These are phyloP conservation scores for Colletotrichum trifolii DNA, from an alignment of 2,329 filamentous ascomycete species.

Conservation along the genomic window DNA sequence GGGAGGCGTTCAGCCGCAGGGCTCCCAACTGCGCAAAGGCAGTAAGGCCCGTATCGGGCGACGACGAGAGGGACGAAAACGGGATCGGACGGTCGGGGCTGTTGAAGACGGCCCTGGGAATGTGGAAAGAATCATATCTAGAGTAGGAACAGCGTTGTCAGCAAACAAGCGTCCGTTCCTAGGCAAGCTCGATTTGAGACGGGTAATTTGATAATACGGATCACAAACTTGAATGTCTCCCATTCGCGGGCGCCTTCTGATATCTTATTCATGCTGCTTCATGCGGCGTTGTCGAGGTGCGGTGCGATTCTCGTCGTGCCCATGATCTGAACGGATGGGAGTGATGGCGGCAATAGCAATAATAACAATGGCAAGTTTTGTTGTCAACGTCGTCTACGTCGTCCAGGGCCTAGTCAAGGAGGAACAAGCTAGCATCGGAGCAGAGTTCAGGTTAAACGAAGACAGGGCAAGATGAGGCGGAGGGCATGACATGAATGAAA, in stretches of 20 bases:
- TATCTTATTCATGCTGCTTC: constrained; percentile 36
- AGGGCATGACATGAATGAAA: constrained; percentile 34
- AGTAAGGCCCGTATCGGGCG: constrained; percentile 55
- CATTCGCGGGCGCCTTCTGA: constrained; percentile 44
- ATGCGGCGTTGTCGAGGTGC: constrained; percentile 25
- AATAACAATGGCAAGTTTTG: constrained; percentile 4
- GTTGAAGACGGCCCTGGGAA: constrained; percentile 39
- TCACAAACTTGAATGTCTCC: constrained; percentile 45
- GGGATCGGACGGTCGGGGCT: constrained; percentile 39
- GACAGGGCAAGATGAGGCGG: constrained; percentile 18
- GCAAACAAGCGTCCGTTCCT: not conserved
- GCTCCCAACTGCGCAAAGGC: constrained; percentile 62
- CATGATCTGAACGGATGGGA: constrained; percentile 25
- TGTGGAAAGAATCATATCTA: constrained; percentile 38
- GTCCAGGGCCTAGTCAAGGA: constrained; percentile 15
- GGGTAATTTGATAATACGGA: not conserved
- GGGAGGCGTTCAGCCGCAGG: constrained; percentile 50
- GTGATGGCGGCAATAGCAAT: not conserved
- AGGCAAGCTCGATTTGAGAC: not conserved
- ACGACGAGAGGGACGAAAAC: constrained; percentile 41
- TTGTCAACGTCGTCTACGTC: constrained; percentile 13
- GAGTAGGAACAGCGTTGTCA: constrained; percentile 1
- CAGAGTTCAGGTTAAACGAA: too few relatives aligned
- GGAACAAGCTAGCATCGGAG: constrained; percentile 18
- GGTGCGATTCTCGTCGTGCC: constrained; percentile 27